These are phyloP conservation scores for Prunus persica DNA, from an alignment of 306 rosid genomes.

Conservation along the genomic window Prunus_persica_NCBIv2 NC_034016.1:9698501-9699000, in stretches of 20 bases:
- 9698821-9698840: neutral
- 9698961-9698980: neutral
- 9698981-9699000: neutral
- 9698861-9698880: too few species aligned
- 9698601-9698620: neutral
- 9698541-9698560: neutral
- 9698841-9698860: neutral
- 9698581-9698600: too few species aligned
- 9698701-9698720: too few species aligned
- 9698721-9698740: neutral
- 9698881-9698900: neutral
- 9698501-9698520: constrained; percentile 1
- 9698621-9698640: neutral
- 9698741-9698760: neutral
- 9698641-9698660: neutral
- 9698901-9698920: neutral
- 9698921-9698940: constrained; percentile 1
- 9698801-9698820: neutral
- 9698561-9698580: neutral
- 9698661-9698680: neutral
- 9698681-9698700: too few species aligned
- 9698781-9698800: neutral
- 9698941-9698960: neutral
- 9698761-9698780: neutral
- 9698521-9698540: neutral